These are phyloP conservation scores for Galium porrigens DNA, from an alignment of 305 asterid species.

Conservation along the genomic window DNA sequence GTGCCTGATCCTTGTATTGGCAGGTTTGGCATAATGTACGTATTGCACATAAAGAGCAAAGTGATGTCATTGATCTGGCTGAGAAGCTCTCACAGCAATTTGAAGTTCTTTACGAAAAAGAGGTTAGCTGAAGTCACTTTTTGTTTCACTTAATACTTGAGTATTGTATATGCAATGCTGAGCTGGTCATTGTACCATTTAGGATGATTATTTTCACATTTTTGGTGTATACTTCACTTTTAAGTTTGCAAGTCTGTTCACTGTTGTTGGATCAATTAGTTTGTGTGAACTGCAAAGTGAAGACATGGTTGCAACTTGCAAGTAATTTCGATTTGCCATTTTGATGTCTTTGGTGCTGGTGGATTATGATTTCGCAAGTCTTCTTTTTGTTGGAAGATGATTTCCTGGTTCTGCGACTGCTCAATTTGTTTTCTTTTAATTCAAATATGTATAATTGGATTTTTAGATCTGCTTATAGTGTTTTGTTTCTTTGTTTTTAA, in stretches of 20 bases:
- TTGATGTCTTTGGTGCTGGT: no score
- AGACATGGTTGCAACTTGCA: no score
- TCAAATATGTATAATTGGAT: background rate
- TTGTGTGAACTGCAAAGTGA: background rate
- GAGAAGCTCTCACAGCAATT: background rate
- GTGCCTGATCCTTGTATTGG: conserved; percentile 54
- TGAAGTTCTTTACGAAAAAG: conserved; percentile 61
- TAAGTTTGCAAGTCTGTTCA: background rate
- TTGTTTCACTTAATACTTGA: background rate
- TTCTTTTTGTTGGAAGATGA: background rate
- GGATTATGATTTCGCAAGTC: no score
- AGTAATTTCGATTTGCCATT: no score
- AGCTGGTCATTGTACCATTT: background rate
- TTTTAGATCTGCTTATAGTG: background rate
- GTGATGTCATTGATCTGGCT: background rate
- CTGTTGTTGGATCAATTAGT: background rate
- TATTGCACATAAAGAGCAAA: conserved; percentile 1
- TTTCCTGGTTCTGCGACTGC: background rate
- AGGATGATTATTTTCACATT: background rate
- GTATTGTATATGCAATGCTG: conserved; percentile 7
- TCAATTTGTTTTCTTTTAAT: background rate
- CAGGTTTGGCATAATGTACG: background rate
- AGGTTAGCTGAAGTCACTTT: conserved; percentile 37
- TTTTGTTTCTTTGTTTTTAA: background rate
- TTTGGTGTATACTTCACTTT: background rate